These are phyloP conservation scores for Raffaelea deltoideospora DNA, from an alignment of 2,329 filamentous ascomycete species.

Conservation along the genomic window DNA sequence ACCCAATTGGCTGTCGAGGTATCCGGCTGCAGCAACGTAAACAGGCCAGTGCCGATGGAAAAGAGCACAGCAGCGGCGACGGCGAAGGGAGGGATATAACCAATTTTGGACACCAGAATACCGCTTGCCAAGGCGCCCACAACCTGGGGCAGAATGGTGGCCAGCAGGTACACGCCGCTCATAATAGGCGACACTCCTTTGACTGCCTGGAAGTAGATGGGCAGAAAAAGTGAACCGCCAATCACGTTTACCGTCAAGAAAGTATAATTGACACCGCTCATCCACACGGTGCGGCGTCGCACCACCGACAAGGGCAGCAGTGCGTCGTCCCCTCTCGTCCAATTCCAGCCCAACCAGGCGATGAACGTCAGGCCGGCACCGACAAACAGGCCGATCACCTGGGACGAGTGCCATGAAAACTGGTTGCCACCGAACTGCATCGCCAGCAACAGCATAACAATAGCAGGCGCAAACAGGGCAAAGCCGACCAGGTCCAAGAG, in stretches of 20 bases:
- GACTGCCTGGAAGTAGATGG: constrained; percentile 24
- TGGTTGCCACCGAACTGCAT: constrained; percentile 26
- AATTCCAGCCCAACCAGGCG: constrained; percentile 28
- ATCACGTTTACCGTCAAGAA: constrained; percentile 12
- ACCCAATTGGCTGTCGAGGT: constrained; percentile 17
- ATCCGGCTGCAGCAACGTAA: constrained; percentile 15
- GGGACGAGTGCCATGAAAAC: constrained; percentile 22
- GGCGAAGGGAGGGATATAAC: constrained; percentile 21
- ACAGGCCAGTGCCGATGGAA: constrained; percentile 19
- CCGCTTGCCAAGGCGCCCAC: constrained; percentile 12
- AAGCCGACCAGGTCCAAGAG: constrained; percentile 28
- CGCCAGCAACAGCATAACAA: constrained; percentile 27
- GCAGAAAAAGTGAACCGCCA: constrained; percentile 15
- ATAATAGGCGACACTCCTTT: constrained; percentile 13
- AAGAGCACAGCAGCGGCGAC: constrained; percentile 15
- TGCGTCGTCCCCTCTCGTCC: constrained; percentile 13
- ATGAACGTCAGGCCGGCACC: constrained; percentile 21
- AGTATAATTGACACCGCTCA: constrained; percentile 10
- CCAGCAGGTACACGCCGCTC: constrained; percentile 21
- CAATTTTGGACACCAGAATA: constrained; percentile 10
- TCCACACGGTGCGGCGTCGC: constrained; percentile 11
- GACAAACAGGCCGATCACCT: constrained; percentile 26
- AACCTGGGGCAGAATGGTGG: constrained; percentile 13
- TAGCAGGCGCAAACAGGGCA: constrained; percentile 23
- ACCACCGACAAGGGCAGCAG: constrained; percentile 14